These are phyloP conservation scores for Aspergillus tamarii DNA, from an alignment of 2,329 filamentous ascomycete genomes.

Conservation along the genomic window DNA sequence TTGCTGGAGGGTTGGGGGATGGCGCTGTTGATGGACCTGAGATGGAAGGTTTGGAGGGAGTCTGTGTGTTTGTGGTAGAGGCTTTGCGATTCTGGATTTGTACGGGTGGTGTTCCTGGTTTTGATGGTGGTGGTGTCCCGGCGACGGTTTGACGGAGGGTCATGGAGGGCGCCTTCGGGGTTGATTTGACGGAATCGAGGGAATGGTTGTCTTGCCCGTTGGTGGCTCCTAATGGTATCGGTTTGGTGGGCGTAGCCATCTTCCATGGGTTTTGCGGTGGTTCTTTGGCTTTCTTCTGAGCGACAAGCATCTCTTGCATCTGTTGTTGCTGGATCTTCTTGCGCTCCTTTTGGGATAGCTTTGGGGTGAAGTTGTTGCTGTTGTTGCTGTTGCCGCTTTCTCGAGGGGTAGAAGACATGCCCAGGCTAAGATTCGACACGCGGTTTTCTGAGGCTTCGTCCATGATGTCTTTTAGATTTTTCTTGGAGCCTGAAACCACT, in stretches of 20 bases:
- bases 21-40: slow-evolving; percentile 46
- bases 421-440: slow-evolving; percentile 58
- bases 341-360: slow-evolving; percentile 87
- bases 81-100: slow-evolving; percentile 45
- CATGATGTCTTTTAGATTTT: slow-evolving; percentile 80
- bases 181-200: slow-evolving; percentile 28
- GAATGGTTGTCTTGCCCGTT: slow-evolving; percentile 16
- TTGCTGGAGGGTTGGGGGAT: slow-evolving; percentile 28
- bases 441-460: slow-evolving; percentile 57
- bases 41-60: slow-evolving; percentile 20
- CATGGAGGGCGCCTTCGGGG: slow-evolving; percentile 51
- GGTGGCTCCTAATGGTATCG: slow-evolving; percentile 44
- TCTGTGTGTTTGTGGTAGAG: slow-evolving; percentile 20
- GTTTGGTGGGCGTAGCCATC: slow-evolving; percentile 33
- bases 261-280: slow-evolving; percentile 66
- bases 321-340: slow-evolving; percentile 79
- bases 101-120: slow-evolving; percentile 44
- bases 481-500: slow-evolving; percentile 62
- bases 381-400: slow-evolving; percentile 38
- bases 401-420: slow-evolving; percentile 51
- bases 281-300: slow-evolving; percentile 40
- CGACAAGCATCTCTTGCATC: slow-evolving; percentile 45
- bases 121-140: slow-evolving; percentile 42
- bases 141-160: slow-evolving; percentile 65
- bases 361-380: slow-evolving; percentile 50